phyloP scores from a whole-genome alignment of 768 basidiomycete genomes.

The Pluteus cervinus region DNA sequence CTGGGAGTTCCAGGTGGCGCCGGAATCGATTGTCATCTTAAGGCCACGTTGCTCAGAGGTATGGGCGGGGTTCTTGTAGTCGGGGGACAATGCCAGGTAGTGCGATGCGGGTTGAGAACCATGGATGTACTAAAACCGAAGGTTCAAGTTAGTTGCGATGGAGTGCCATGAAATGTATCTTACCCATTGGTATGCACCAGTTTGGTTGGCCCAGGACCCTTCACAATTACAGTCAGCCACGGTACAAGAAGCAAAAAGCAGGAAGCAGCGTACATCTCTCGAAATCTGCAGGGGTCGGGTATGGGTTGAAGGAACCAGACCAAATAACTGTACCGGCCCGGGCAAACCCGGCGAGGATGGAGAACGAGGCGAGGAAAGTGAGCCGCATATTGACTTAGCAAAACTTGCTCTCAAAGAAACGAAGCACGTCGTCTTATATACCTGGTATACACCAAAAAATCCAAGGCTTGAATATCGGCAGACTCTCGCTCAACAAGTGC shows the following conservation, averaged over 20 bases:
- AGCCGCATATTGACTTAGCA: too few relatives aligned
- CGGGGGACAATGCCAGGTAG: slow-evolving; percentile 44
- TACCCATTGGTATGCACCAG: slow-evolving; percentile 55
- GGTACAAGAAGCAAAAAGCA: slow-evolving; percentile 1
- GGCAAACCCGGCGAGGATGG: slow-evolving; percentile 25
- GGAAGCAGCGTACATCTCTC: slow-evolving; percentile 37
- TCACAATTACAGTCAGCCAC: slow-evolving; percentile 1
- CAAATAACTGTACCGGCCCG: slow-evolving; percentile 48
- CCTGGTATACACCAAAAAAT: too few relatives aligned
- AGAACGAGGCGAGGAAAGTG: too few relatives aligned
- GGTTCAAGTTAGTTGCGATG: neutral
- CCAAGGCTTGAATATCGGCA: slow-evolving; percentile 29
- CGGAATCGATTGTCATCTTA: slow-evolving; percentile 47
- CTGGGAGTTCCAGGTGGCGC: slow-evolving; percentile 50
- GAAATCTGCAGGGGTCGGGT: slow-evolving; percentile 38
- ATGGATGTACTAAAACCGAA: slow-evolving; percentile 41
- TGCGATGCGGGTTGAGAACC: slow-evolving; percentile 43
- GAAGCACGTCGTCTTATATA: too few relatives aligned
- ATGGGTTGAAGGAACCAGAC: slow-evolving; percentile 50
- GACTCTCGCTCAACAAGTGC: slow-evolving; percentile 23
- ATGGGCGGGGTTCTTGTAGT: slow-evolving; percentile 55
- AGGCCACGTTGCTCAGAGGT: slow-evolving; percentile 44
- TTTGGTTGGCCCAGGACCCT: slow-evolving; percentile 55
- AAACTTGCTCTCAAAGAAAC: too few relatives aligned
- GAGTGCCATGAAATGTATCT: slow-evolving; percentile 1